phyloP scores from a whole-genome alignment of 345 rosid species.

The Streptanthus diversifolius region DNA sequence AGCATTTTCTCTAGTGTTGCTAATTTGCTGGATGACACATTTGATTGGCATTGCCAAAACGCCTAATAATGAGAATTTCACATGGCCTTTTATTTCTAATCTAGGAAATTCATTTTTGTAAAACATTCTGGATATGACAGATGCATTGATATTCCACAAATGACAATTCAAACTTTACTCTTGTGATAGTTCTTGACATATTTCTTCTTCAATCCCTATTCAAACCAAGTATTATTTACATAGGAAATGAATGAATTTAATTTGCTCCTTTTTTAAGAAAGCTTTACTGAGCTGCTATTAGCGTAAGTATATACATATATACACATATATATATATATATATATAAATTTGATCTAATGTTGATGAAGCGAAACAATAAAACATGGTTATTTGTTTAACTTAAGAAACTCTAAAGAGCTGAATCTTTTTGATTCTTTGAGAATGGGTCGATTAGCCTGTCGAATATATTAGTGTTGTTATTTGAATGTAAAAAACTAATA shows the following conservation, averaged over 20 bases:
- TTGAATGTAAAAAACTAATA: neutral
- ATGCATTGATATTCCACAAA: neutral
- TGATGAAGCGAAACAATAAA: neutral
- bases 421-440: neutral
- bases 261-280: neutral
- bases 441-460: neutral
- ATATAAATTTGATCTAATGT: neutral
- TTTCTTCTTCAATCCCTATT: neutral
- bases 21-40: constrained; percentile 29
- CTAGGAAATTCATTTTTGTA: neutral
- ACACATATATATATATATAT: neutral
- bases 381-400: neutral
- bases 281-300: neutral
- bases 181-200: neutral
- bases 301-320: neutral
- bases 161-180: no score
- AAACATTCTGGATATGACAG: neutral
- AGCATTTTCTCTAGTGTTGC: constrained; percentile 13
- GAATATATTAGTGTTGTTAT: neutral
- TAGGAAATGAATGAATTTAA: neutral
- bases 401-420: neutral
- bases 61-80: constrained; percentile 21
- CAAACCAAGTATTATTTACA: neutral
- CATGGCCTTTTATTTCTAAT: constrained; percentile 4
- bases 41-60: constrained; percentile 1